These are phyloP conservation scores for Trypanosoma vivax DNA, from an alignment of 208 protist species.

Conservation along the genomic window DNA sequence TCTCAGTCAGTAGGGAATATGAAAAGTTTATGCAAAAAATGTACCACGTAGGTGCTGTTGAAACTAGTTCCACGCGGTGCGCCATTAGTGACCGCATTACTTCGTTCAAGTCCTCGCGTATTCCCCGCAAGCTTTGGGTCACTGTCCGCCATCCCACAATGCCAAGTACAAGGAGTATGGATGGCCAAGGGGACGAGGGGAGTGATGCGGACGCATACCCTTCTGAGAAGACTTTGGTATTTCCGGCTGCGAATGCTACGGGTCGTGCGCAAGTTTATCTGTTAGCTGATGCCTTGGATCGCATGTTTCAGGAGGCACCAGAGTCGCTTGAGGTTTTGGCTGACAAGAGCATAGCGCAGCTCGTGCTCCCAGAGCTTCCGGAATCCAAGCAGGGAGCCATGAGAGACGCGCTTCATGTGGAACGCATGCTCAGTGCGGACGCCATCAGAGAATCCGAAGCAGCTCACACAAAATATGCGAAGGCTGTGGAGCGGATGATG, in stretches of 20 bases:
- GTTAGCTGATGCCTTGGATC: constrained; percentile 69
- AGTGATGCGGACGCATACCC: not conserved
- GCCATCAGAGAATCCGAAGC: constrained; percentile 34
- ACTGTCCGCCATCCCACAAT: constrained; percentile 24
- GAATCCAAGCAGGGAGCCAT: not conserved
- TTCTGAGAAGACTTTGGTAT: constrained; percentile 21
- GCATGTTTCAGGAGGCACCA: constrained; percentile 58
- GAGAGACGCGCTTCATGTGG: not conserved
- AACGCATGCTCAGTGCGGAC: constrained; percentile 20
- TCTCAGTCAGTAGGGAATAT: constrained; percentile 72
- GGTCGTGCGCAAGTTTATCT: constrained; percentile 82
- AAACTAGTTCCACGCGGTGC: constrained; percentile 18
- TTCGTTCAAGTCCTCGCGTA: constrained; percentile 46
- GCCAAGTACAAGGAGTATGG: constrained; percentile 8
- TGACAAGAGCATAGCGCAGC: constrained; percentile 47
- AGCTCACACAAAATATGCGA: constrained; percentile 48
- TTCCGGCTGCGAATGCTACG: constrained; percentile 54
- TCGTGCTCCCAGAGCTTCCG: constrained; percentile 32
- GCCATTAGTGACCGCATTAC: constrained; percentile 41
- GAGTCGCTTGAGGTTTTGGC: constrained; percentile 42
- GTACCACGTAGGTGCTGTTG: not conserved
- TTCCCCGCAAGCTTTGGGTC: constrained; percentile 71
- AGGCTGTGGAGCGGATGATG: constrained; percentile 47
- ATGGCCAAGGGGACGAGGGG: constrained; percentile 1
- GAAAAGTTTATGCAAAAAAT: constrained; percentile 40